Evolutionary conservation across 2,329 filamentous ascomycete species (phyloP).

Genomic region (Biscogniauxia marginata): DNA sequence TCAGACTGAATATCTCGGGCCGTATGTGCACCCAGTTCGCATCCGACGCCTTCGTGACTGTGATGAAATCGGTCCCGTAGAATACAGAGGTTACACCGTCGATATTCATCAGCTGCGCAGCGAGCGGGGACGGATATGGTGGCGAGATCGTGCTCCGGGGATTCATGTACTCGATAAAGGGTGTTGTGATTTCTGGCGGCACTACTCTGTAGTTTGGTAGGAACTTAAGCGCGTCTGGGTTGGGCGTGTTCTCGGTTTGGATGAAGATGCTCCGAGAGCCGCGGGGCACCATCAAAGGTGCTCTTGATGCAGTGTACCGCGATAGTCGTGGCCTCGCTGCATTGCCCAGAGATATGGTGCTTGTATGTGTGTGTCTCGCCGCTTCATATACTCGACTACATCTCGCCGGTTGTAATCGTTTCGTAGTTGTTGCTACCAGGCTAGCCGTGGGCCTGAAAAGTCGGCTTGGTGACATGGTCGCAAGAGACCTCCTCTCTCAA

Average conservation of each 20-base stretch:
- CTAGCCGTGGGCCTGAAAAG: conserved; percentile 28
- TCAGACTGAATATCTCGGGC: conserved; percentile 91
- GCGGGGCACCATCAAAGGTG: conserved; percentile 24
- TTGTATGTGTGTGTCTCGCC: conserved; percentile 31
- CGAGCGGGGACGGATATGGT: conserved; percentile 87
- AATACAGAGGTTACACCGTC: conserved; percentile 95
- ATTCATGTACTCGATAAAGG: conserved; percentile 89
- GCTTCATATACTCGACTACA: conserved; percentile 24
- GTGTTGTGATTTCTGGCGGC: conserved; percentile 67
- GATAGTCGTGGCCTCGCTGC: conserved; percentile 19
- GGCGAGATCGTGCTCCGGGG: conserved; percentile 85
- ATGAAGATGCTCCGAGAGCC: conserved; percentile 84
- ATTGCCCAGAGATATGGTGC: conserved; percentile 24
- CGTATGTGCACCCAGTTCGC: conserved; percentile 94
- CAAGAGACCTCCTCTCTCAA: background rate
- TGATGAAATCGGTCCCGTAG: conserved; percentile 94
- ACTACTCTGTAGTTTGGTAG: conserved; percentile 86
- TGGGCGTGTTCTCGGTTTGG: conserved; percentile 92
- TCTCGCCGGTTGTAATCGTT: conserved; percentile 12
- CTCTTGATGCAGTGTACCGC: conserved; percentile 13
- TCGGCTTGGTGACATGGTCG: conserved; percentile 25
- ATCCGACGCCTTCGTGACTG: conserved; percentile 84
- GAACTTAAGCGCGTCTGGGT: conserved; percentile 95
- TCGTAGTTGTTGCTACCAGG: conserved; percentile 25
- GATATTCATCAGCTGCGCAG: conserved; percentile 85